Evolutionary conservation across 1,284 basidiomycete species (phyloP), one percentile per base, ranked within the genome.

Genomic region (Ustilago xerochloae): DNA sequence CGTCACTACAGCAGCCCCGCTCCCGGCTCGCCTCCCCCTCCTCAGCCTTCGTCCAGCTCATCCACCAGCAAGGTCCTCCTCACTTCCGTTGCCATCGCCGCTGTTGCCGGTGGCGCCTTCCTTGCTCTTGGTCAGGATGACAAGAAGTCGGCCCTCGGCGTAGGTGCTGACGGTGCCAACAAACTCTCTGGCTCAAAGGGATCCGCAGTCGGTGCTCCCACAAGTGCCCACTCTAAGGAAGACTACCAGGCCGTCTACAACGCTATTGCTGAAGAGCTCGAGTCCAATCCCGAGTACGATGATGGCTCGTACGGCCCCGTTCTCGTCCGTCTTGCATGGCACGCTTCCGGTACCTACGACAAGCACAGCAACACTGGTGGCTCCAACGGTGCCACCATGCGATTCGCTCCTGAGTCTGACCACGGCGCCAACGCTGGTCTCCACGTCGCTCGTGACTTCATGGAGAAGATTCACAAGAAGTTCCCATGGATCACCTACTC

Each of bases 361-460:
- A 93, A 94, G 88, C 88, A 91, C 2, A 87, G 89, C 75, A 90
- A 90, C 76, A 92, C 93, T 18, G 95, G 96, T 74, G 95, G 95
- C 84, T 87, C 86, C 59, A 83, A 83, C 70, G 80, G 79, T 48
- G 81, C 81, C 32, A 81, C 79, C 30, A 83, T 83, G 81, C 75
- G 81, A 22, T 80, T 78, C 75, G 78, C 79, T 38, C 78, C 81
- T 58, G 81, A 84, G 72, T 85, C 93, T 12, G 85, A 88, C 36
- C 94, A 97, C 85, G 90, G 89, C 46, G 95, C 94, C 58, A 98
- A 98, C 87, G 90, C 90, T 59, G 94, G 95, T 67, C 88, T 97
- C 62, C 85, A 91, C 71, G 85, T 93, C 62, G 95, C 94, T 20
- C 92, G 96, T 60, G 88, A 87, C 13, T 86, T 94, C 77, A 90